A percentile compares a stretch with the other conserved stretches of the same genome.
These are phyloP conservation scores for Metschnikowia vanudenii DNA, from an alignment of 805 yeast species.

Conservation along the genomic window DNA sequence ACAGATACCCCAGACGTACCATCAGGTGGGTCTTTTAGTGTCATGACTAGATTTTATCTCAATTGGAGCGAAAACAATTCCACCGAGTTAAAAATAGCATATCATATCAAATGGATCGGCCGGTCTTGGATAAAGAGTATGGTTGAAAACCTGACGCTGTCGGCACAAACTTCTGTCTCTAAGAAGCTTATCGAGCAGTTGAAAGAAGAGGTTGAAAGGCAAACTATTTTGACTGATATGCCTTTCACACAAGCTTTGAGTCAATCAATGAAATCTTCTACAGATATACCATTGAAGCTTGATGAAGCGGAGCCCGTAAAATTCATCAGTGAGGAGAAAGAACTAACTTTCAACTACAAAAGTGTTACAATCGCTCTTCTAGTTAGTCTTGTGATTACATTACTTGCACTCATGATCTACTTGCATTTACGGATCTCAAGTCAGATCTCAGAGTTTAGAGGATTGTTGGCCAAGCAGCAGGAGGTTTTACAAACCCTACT, in stretches of 20 bases:
- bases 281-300: background rate
- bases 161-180: conserved; percentile 69
- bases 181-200: conserved; percentile 48
- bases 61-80: conserved; percentile 70
- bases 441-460: conserved; percentile 5
- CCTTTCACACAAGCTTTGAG: background rate
- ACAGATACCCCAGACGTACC: conserved; percentile 82
- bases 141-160: conserved; percentile 69
- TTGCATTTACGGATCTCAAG: conserved; percentile 7
- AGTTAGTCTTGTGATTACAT: background rate
- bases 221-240: conserved; percentile 7
- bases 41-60: conserved; percentile 67
- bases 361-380: background rate
- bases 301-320: background rate
- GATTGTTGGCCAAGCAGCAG: conserved; percentile 11
- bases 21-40: conserved; percentile 78
- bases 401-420: conserved; percentile 4
- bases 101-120: conserved; percentile 84
- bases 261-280: background rate
- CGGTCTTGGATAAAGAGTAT: conserved; percentile 78
- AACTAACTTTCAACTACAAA: background rate
- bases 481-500: conserved; percentile 9
- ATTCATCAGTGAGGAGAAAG: background rate
- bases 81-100: conserved; percentile 64
- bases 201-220: conserved; percentile 32